Evolutionary conservation across 2,329 filamentous ascomycete genomes (phyloP), one percentile per base, ranked within the genome.

Genomic region (Westerdykella aurantiaca): DNA sequence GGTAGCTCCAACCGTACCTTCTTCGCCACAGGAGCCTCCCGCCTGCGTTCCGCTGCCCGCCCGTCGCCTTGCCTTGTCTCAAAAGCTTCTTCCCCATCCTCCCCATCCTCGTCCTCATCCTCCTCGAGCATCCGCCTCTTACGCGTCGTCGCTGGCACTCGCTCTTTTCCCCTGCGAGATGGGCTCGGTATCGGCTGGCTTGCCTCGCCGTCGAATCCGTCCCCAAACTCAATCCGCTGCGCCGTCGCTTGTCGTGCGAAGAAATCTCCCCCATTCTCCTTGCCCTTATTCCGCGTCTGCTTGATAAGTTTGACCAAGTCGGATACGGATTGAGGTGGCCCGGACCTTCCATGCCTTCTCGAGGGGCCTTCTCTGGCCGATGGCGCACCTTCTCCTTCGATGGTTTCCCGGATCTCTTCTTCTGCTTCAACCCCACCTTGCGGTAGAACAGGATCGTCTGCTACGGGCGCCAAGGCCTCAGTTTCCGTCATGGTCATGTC

Each of bases 81-180:
- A 45, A 76, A 77, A 1, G 64, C 72, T 37, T 71, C 69, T 7
- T 73, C 71, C 22, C 4, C n/a, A n/a, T 44, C 42, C 6, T 58
- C 54, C 4, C 67, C 59, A 7, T 63, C 67, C 2, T 49, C 52
- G 6, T 57, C 53, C 4, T 64, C 60, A 2, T 56, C 52, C 10
- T 60, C 63, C 58, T 57, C n/a, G 43, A 47, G 34, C 48, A 58
- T 44, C 45, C 52, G 37, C 39, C 57, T 48, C 46, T 60, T 59
- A 48, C 53, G 50, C 42, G 64, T 44, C n/a, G 48, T 51, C 13
- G 51, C 45, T 6, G 52, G 50, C 17, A 54, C 45, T 42, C 58
- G 53, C 53, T 66, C 50, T 43, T 61, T 66, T 35, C 50, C 50
- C 43, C 55, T 63, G 41, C 39, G 41, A 39, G 55, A 21, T 6